Base-by-base conservation (phyloP, 2,329 filamentous ascomycete species). In the Sarocladium brachiariae region DNA sequence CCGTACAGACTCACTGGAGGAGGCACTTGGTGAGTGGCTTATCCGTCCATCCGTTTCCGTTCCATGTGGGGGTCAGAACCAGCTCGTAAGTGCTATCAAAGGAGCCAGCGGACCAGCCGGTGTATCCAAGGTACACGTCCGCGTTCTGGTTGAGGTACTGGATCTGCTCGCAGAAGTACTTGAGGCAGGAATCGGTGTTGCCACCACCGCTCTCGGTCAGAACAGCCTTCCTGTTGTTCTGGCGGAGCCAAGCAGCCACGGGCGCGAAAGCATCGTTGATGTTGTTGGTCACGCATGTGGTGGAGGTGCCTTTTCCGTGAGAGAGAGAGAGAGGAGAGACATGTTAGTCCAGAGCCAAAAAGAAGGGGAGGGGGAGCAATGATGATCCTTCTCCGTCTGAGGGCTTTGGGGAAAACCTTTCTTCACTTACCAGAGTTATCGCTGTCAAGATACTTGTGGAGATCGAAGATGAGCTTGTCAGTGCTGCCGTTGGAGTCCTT, bases 391-490 rank as follows among this genome's bases (percentile, higher is more conserved):
- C n/a, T n/a, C n/a, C n/a, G n/a, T n/a, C n/a, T n/a, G n/a, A n/a
- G n/a, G n/a, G n/a, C n/a, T n/a, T n/a, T n/a, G n/a, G n/a, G n/a
- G n/a, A n/a, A n/a, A n/a, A n/a, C n/a, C n/a, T n/a, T n/a, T n/a
- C n/a, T n/a, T n/a, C 7, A 30, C 27, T 7, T 30, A 30, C 27
- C 27, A 30, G 27, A 30, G 64, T 77, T 75, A 64, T 81, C 75
- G 18, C 64, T 67, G 56, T 83, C 79, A 3, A 83, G 71, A 59
- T 83, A 83, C 61, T 81, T 76, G 64, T 83, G 80, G 10, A 83
- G 66, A 55, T 83, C 80, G 25, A 83, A 68, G 10, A 81, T 64
- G n/a, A 86, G 64, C 49, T 74, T 73, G 49, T 75, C 71, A 2
- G 69, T 79, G n/a, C 65, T 68, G 2, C 78, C 78, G 56, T 84